Evolutionary conservation across 345 rosid species (phyloP).

Genomic region (Populus davidiana): DNA sequence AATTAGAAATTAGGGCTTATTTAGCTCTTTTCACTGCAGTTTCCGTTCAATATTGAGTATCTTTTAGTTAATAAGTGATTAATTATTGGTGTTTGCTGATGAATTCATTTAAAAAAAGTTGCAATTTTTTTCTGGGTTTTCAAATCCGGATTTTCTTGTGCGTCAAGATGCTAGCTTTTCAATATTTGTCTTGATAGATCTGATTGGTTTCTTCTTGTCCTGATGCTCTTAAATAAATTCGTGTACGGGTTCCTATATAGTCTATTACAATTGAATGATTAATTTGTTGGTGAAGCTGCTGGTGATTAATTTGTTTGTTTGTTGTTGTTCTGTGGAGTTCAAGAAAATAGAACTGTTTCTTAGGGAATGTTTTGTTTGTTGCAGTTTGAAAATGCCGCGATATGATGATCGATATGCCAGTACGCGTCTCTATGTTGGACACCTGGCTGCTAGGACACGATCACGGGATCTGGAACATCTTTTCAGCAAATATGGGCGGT

Average conservation of each 20-base stretch:
- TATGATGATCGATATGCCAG: constrained; percentile 63
- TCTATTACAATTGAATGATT: neutral
- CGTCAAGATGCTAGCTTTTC: neutral
- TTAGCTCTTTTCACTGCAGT: neutral
- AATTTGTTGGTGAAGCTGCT: neutral
- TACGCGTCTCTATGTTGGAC: constrained; percentile 77
- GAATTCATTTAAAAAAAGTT: neutral
- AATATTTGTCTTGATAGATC: neutral
- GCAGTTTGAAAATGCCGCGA: constrained; percentile 60
- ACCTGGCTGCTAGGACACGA: constrained; percentile 57
- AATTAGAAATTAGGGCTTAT: neutral
- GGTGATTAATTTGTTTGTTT: neutral
- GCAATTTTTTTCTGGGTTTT: neutral
- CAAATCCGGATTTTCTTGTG: neutral
- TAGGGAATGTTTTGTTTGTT: neutral
- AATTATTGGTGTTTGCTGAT: neutral
- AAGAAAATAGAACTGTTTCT: neutral
- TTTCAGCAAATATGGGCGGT: constrained; percentile 81
- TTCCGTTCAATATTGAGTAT: neutral
- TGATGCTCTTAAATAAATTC: neutral
- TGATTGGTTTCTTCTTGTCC: neutral
- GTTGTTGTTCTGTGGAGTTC: neutral
- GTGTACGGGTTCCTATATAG: neutral
- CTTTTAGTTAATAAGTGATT: neutral
- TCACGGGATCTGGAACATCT: constrained; percentile 70